Conservation (phyloP, 1,284 basidiomycete species). For the Meira nashicola region DNA sequence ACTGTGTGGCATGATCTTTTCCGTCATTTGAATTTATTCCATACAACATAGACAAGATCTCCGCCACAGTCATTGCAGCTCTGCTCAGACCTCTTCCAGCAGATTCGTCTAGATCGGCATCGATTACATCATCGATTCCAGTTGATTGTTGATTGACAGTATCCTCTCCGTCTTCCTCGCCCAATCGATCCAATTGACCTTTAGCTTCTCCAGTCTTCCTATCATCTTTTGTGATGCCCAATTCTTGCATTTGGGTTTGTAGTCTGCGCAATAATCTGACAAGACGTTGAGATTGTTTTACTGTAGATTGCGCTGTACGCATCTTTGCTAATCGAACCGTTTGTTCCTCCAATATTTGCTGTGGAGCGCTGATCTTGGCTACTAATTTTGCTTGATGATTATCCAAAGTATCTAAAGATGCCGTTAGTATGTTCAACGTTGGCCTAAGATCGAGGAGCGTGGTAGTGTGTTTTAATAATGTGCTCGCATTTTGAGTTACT, state of each 20-base stretch:
- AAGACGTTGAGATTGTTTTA: conserved; percentile 17
- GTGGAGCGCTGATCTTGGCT: neutral
- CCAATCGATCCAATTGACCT: neutral
- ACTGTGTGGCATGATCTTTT: conserved; percentile 65
- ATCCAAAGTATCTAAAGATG: neutral
- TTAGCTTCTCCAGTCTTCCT: conserved; percentile 7
- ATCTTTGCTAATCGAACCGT: neutral
- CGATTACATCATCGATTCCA: conserved; percentile 6
- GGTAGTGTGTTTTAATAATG: conserved; percentile 5
- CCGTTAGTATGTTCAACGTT: neutral
- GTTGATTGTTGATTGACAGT: conserved; percentile 6
- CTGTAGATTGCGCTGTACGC: conserved; percentile 19
- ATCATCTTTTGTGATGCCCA: conserved; percentile 11
- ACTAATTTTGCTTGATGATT: neutral
- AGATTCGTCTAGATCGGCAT: conserved; percentile 25
- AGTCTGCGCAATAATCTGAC: conserved; percentile 25
- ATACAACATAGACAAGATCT: conserved; percentile 54
- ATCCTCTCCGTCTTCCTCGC: conserved; percentile 1
- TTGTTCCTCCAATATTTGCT: neutral
- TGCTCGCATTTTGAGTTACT: conserved; percentile 20
- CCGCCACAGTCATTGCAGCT: conserved; percentile 27
- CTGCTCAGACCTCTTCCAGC: conserved; percentile 29
- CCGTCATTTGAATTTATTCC: conserved; percentile 57
- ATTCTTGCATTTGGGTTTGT: conserved; percentile 28
- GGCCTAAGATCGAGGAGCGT: conserved; percentile 3